Conservation (phyloP, 164 flowering plant species). For the Liriodendron chinense region DNA sequence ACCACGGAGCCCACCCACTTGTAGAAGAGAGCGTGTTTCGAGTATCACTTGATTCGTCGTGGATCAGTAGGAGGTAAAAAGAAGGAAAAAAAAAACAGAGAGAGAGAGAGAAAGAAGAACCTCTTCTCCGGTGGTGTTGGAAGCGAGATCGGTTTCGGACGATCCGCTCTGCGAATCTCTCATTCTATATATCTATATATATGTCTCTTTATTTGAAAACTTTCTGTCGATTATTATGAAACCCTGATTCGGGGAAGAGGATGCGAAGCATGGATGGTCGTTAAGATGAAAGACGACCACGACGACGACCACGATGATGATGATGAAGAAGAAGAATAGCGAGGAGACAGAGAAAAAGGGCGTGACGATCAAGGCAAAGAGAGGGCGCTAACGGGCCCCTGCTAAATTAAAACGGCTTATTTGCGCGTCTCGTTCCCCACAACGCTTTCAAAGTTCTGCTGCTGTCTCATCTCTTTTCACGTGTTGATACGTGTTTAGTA, state of each 20-base stretch:
- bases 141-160: constrained; percentile 26
- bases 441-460: too few species aligned
- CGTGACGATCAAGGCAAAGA: not conserved
- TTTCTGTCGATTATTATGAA: not conserved
- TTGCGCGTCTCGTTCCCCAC: not conserved
- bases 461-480: not conserved
- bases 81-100: not conserved
- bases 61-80: not conserved
- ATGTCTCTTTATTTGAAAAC: too few species aligned
- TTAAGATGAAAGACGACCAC: too few species aligned
- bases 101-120: constrained; percentile 10
- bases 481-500: too few species aligned
- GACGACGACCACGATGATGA: too few species aligned
- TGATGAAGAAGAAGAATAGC: not conserved
- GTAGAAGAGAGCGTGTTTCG: not conserved
- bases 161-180: constrained; percentile 34
- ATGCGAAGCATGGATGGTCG: not conserved
- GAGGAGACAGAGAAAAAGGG: not conserved
- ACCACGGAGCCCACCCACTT: not conserved
- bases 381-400: not conserved
- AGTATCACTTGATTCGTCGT: not conserved
- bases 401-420: not conserved
- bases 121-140: constrained; percentile 40
- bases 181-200: constrained; percentile 2
- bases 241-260: not conserved